These are phyloP conservation scores for Elsinoe perseae DNA, from an alignment of 2,329 filamentous ascomycete genomes.

Conservation along the genomic window DNA sequence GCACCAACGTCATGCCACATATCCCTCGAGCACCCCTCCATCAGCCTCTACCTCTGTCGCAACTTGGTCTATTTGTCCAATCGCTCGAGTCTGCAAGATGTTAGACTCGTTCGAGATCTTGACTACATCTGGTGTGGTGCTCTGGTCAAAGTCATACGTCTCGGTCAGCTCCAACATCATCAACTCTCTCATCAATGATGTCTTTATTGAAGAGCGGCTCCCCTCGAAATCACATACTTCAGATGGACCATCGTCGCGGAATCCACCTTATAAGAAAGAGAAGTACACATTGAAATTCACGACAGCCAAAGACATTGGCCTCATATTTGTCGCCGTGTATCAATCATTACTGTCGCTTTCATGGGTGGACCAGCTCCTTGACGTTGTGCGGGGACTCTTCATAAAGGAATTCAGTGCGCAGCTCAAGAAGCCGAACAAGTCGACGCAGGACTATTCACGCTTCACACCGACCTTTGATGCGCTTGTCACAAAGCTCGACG, in stretches of 20 bases:
- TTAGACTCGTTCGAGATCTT: conserved; percentile 95
- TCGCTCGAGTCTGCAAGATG: conserved; percentile 48
- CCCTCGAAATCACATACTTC: conserved; percentile 50
- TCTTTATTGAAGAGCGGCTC: conserved; percentile 92
- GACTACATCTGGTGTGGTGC: conserved; percentile 89
- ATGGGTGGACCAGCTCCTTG: conserved; percentile 94
- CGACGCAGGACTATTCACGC: conserved; percentile 64
- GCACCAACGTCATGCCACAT: conserved; percentile 10
- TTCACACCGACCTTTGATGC: conserved; percentile 95
- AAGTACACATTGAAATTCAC: conserved; percentile 95
- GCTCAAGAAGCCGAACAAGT: conserved; percentile 65
- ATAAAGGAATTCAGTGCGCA: conserved; percentile 83
- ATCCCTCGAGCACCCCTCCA: not conserved
- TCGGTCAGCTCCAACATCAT: conserved; percentile 73
- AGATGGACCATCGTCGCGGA: conserved; percentile 53
- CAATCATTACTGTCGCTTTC: conserved; percentile 88
- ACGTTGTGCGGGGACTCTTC: conserved; percentile 90
- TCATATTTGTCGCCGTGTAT: conserved; percentile 98
- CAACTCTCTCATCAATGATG: conserved; percentile 90
- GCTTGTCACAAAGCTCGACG: conserved; percentile 74
- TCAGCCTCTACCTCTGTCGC: not conserved
- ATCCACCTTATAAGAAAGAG: conserved; percentile 76
- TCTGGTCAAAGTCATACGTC: conserved; percentile 87
- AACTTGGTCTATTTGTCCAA: not conserved
- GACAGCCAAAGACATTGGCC: conserved; percentile 78